phyloP scores from a whole-genome alignment of 2,329 filamentous ascomycete species.

The Penicillium sp. region DNA sequence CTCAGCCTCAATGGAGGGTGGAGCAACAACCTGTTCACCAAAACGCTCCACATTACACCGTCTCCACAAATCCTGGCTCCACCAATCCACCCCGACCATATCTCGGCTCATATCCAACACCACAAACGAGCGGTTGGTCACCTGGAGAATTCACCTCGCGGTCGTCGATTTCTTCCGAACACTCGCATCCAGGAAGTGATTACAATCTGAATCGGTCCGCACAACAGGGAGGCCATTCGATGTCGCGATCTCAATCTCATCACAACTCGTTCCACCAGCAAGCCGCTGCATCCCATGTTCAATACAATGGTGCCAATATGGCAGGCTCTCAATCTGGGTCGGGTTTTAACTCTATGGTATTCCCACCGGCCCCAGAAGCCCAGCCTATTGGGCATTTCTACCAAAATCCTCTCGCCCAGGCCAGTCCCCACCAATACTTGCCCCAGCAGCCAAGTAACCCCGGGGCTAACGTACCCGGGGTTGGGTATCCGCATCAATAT shows the following conservation, averaged over 20 bases:
- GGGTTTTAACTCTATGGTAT: background rate
- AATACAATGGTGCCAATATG: constrained; percentile 15
- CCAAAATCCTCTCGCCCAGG: constrained; percentile 11
- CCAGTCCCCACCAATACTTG: constrained; percentile 11
- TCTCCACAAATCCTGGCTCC: background rate
- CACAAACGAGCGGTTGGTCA: constrained; percentile 1
- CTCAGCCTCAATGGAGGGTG: constrained; percentile 19
- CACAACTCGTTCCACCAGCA: constrained; percentile 5
- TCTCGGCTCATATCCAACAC: constrained; percentile 5
- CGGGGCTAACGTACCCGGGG: background rate
- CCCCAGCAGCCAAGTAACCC: background rate
- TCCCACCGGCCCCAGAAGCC: background rate
- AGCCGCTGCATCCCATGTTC: background rate
- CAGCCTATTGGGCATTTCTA: constrained; percentile 9
- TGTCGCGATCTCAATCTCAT: constrained; percentile 13
- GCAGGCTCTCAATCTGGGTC: constrained; percentile 6
- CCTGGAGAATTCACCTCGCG: constrained; percentile 1
- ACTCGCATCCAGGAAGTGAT: background rate
- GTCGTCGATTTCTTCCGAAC: constrained; percentile 3
- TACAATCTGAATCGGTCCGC: background rate
- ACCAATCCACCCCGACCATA: constrained; percentile 7
- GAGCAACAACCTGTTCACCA: background rate
- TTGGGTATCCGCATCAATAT: background rate
- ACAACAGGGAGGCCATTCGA: background rate
- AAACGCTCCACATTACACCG: background rate